Base-by-base conservation (phyloP, 2,329 filamentous ascomycete species). In the Diaporthe longicolla region DNA sequence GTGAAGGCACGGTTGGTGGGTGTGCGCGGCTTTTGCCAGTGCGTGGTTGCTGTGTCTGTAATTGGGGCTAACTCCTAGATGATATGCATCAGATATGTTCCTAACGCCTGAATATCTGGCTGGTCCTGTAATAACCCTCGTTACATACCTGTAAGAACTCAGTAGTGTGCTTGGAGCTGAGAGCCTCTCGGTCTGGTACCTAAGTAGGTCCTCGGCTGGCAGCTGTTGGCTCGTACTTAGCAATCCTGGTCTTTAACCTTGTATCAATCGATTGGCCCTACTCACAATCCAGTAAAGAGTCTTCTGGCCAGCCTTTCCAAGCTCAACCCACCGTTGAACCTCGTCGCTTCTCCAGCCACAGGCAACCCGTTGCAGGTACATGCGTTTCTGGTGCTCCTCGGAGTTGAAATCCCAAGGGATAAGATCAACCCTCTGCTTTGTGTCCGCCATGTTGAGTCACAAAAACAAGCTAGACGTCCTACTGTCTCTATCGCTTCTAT, bases 331-430 rank as follows among this genome's bases (percentile, higher is more conserved):
- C 59, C 76, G 75, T 19, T 77, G 78, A 19, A 88, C 82, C 37
- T 81, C 76, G 5, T 85, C 80, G 17, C 77, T 71, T 54, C 83
- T 80, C 86, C 86, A 88, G 21, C 85, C 84, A 75, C 86, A 88
- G 4, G 83, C 83, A 17, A 86, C 77, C 19, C 86, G 83, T 77
- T 88, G 86, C 37, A 83, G 80, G 52, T 82, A 78, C 78, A 88
- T 78, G 50, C 86, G 80, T 72, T 83, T 75, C 45, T 81, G 78
- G 71, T 88, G 86, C n/a, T 79, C 78, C 11, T 80, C 79, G 58
- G 81, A 84, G 21, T 76, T 77, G 13, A 83, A 79, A 73, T 88
- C 85, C 83, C 84, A 88, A 11, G 86, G 85, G 26, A 88, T 78
- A 52, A 88, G 80, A 71, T 79, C 61, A 19, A 85, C 76, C 63